Evolutionary conservation across 305 asterid genomes (phyloP).

Genomic region (Solanum hybrid): DNA sequence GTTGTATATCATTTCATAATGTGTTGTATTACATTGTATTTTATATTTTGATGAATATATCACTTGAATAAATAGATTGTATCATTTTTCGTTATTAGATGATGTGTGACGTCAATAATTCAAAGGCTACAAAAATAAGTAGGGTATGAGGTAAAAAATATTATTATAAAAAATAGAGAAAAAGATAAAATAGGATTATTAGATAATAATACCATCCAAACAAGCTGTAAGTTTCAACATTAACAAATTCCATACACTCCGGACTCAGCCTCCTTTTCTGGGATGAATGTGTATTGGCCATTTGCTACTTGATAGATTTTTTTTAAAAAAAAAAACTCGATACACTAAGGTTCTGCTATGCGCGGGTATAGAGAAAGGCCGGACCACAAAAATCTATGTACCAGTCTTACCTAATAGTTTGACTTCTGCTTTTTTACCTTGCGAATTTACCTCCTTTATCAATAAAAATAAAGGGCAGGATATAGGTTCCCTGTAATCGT

Average conservation of each 20-base stretch:
- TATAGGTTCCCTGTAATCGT: background rate
- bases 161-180: background rate
- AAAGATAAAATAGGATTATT: too few relatives aligned
- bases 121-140: background rate
- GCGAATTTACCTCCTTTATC: background rate
- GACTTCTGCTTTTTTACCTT: background rate
- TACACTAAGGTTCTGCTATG: background rate
- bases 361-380: background rate
- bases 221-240: background rate
- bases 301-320: background rate
- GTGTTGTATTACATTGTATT: rapidly evolving
- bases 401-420: background rate
- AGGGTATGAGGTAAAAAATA: background rate
- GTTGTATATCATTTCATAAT: background rate
- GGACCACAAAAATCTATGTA: background rate
- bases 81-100: background rate
- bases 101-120: background rate
- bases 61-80: background rate
- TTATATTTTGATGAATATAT: background rate
- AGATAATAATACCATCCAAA: background rate
- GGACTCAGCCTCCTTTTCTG: background rate
- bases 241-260: background rate
- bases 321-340: background rate
- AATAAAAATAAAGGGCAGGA: background rate
- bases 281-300: background rate